Base-by-base conservation (phyloP, 768 basidiomycete genomes). In the Lentinula boryana region DNA sequence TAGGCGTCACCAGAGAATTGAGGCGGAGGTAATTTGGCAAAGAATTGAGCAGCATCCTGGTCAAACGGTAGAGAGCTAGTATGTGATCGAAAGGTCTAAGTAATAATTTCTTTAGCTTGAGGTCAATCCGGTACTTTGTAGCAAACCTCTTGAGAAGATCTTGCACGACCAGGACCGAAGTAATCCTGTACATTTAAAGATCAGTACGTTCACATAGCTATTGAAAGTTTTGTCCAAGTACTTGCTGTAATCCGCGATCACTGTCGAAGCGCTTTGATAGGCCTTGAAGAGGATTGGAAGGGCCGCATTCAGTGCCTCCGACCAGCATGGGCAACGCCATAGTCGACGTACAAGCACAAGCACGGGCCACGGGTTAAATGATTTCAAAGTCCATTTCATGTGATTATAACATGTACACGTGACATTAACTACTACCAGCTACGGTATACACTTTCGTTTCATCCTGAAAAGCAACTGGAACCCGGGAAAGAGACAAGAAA, bases 301-400 rank as follows among this genome's bases (percentile, higher is more conserved):
- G 93, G 0, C 94, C 94, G 65, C 93, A 96, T 48, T 93, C 91
- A 1, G 90, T 78, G 44, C 85, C 86, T 50, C 81, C 84, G 21
- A 87, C 80, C 18, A 95, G 86, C 80, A 91, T 82, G 53, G 91
- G 87, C 32, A 95, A 78, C 5, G 91, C 86, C 92, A 94, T 93
- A 62, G 58, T 65, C 13, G 7, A 49, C 4, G 32, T 33, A 4
- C 4, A 36, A 48, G 33, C 18, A 57, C 6, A 32, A 58, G 23
- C 12, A 32, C 57, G 27, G 57, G 21, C 38, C 41, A 38, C 36
- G 55, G 40, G 12, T 21, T 38, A 13, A 56, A 43, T 10, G 36
- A 38, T 5, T 13, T 8, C 7, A 38, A 38, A 38, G 36, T 7
- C 21, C 48, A 27, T 38, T 32, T n/a, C 61, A 62, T 55, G 52